Evolutionary conservation across 805 yeast genomes (phyloP), one percentile per base, ranked within the genome.

Genomic region (Lachancea kluyveri): DNA sequence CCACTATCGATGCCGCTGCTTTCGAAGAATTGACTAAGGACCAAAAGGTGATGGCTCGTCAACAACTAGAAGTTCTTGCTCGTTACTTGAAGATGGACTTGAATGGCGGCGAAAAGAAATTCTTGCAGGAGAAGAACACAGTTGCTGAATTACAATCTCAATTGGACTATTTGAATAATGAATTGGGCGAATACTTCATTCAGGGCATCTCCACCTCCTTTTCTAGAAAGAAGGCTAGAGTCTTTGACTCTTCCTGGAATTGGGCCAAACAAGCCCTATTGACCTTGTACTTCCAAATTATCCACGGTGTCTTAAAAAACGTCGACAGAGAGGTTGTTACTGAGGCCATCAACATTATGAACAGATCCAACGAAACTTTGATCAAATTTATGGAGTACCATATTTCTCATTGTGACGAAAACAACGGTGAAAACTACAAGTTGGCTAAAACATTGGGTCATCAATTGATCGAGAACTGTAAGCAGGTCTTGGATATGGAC

Each of bases 251-350:
- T 14, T 87, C 88, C 64, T 92, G 98, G 98, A 94, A 94, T 64
- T 92, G 98, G 98, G 96, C 97, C 28, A 84, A 96, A 64, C 98
- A 92, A 69, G 95, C 92, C 59, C 83, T 92, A 40, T 68, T 92
- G 48, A 76, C 87, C 30, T 80, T 92, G 85, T 92, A 84, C 67
- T 92, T 75, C 58, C 96, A 92, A 63, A 87, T 92, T 52, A 87
- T 92, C 48, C 94, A 92, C 61, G 98, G 98, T 60, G 80, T 84
- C 43, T 73, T 87, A 41, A 80, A 61, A 75, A 79, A 85, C 39
- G 82, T 92, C 45, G 97, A 92, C 62, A 78, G 98, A 60, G 96
- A 92, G 67, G 87, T 94, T 42, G 94, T 92, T 41, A 76, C 90
- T 44, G 95, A 87, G 59, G 94, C 98, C 62, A 88, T 92, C 53